Base-by-base conservation (phyloP, 441 rosid genomes). In the Mallotus japonicus region DNA sequence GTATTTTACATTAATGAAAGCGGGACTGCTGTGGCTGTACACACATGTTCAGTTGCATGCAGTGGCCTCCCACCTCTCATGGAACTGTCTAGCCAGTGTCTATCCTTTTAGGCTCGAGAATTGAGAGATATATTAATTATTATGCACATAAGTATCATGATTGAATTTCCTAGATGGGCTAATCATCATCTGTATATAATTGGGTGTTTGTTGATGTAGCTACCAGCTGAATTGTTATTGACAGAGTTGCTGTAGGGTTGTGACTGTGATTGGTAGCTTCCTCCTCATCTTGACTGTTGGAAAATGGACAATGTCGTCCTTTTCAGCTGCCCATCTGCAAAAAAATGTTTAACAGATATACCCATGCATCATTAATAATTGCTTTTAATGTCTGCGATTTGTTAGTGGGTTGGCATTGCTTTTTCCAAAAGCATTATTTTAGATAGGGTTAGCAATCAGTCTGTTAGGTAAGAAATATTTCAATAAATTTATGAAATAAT, bases 211-310 rank as follows among this genome's bases (percentile, higher is more conserved):
- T 51, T 42, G 59, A n/a, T 54, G 54, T 13, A 50, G 16, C 16
- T 15, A 50, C 15, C 50, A 19, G 57, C 59, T 53, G 34, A 62
- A 22, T 15, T 55, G n/a, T 1, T 62, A 32, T 2, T 40, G 46
- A 13, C 12, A 28, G 62, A 19, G 68, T 73, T 70, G 72, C 62
- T 56, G 20, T 85, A 40, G 4, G 53, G 83, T 73, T 40, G 83
- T 70, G 68, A 93, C 87, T 47, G 66, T 84, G 76, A 92, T 87
- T 3, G 99, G 97, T 67, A 94, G 84, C 88, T 85, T 89, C 77
- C 85, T 85, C 87, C 85, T 94, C 94, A 94, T 87, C 83, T 78
- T 94, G 6, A 94, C 99, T 0, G 95, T 94, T 15, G 97, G 99
- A 71, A 94, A 94, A 83, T 90, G 80, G 47, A 90, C 82, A 8